Base-by-base conservation (phyloP, 169 alveolate genomes). In the Plasmodium chabaudi region DNA sequence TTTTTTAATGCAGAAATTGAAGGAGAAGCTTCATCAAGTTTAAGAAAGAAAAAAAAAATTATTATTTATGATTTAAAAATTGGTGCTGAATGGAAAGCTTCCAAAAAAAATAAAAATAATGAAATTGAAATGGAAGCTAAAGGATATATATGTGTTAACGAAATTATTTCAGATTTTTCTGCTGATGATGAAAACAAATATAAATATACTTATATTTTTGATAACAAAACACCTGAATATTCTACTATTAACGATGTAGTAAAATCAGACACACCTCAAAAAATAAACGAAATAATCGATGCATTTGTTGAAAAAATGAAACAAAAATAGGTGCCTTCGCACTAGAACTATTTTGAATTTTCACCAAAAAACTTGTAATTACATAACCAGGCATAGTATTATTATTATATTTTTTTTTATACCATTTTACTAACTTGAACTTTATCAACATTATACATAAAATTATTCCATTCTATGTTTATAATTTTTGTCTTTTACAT, bases 11-110 rank as follows among this genome's bases (percentile, higher is more conserved):
- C 82, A 5, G 82, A 73, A 5, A 90, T 91, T 2, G 88, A 72
- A 6, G 94, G 94, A n/a, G 94, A 91, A 65, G 94, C 94, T 60
- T 91, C 93, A 23, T 91, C 94, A 7, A 91, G 94, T 46, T 63
- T 91, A 49, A 87, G 94, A 39, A 91, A 91, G 64, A 91, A 91
- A 55, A 91, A 91, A 74, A 91, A 91, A 73, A 87, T 91, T 34
- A 73, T 75, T 61, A 75, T 75, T 46, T 75, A 75, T 21, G 88
- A 75, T 67, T 61, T 75, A 19, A 75, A 75, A 63, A 46, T 75
- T 60, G 64, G 25, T 75, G n/a, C 60, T 53, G 88, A 75, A 63
- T 75, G 88, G 88, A 75, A 75, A 47, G 88, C 88, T 12, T 61
- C n/a, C 39, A 61, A 75, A 63, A 51, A 61, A 65, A 75, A 75